Conservation (phyloP, 495 filamentous ascomycete species). For the Penicillium paxilli region DNA sequence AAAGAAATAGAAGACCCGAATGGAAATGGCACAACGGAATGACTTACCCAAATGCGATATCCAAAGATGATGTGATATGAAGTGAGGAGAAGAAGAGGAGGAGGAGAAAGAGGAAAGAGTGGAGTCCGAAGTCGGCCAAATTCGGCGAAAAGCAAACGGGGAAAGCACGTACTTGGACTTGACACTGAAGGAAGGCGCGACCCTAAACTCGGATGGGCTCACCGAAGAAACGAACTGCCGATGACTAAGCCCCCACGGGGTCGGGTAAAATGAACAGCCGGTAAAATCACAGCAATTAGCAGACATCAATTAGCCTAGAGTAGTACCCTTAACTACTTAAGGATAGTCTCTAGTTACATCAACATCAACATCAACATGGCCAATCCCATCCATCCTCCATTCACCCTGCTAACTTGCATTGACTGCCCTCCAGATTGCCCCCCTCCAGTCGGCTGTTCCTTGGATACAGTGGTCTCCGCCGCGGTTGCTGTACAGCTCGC, state of each 20-base stretch:
- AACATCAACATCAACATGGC: not conserved
- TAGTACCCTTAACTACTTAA: no score
- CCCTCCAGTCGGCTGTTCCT: constrained; percentile 42
- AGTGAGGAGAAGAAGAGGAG: constrained; percentile 11
- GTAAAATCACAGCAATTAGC: no score
- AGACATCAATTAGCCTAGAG: no score
- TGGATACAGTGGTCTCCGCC: constrained; percentile 56
- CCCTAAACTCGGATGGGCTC: constrained; percentile 5
- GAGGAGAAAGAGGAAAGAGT: constrained; percentile 15
- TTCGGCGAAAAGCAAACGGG: constrained; percentile 14
- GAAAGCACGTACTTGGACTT: not conserved
- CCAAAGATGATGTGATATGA: constrained; percentile 12
- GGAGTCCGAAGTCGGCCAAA: constrained; percentile 25
- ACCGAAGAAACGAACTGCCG: constrained; percentile 16
- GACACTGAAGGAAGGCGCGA: not conserved
- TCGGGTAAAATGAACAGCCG: not conserved
- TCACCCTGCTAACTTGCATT: constrained; percentile 7
- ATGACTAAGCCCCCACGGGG: constrained; percentile 16
- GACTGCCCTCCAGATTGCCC: not conserved
- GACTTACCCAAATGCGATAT: constrained; percentile 18
- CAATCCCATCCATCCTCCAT: constrained; percentile 10
- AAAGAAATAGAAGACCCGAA: not conserved
- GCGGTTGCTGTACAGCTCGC: constrained; percentile 65
- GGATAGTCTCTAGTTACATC: no score
- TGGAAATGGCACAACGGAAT: not conserved